These are phyloP conservation scores for Myxozyma sirexii DNA, from an alignment of 805 yeast genomes.

Conservation along the genomic window DNA sequence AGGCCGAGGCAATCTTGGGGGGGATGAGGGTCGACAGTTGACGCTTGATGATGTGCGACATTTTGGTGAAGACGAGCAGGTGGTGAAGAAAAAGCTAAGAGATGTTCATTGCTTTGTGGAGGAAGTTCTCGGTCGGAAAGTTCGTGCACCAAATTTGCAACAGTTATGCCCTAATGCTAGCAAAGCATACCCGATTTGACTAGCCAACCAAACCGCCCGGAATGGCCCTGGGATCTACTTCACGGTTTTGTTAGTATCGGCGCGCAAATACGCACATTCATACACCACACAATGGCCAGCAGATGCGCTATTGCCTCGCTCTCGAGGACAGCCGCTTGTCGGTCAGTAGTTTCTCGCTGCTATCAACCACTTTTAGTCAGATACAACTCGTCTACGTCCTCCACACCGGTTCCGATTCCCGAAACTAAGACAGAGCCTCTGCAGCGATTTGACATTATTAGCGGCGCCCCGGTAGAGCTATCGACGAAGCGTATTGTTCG, in stretches of 20 bases:
- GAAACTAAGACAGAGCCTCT: conserved; percentile 37
- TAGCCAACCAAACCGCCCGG: conserved; percentile 26
- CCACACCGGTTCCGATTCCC: conserved; percentile 6
- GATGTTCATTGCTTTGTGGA: background rate
- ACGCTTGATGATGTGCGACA: conserved; percentile 90
- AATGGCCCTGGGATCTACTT: background rate
- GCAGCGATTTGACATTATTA: conserved; percentile 55
- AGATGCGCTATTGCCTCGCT: conserved; percentile 7
- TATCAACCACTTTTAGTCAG: conserved; percentile 7
- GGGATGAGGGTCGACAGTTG: conserved; percentile 94
- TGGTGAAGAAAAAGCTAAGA: background rate
- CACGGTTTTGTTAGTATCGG: background rate
- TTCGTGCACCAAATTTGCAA: background rate
- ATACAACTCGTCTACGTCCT: conserved; percentile 20
- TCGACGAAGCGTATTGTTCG: conserved; percentile 66
- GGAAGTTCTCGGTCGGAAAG: background rate
- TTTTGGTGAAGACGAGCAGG: conserved; percentile 38
- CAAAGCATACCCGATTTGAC: no score
- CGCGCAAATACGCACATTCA: background rate
- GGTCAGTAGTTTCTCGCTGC: background rate
- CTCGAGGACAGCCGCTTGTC: conserved; percentile 11
- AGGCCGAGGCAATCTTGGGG: conserved; percentile 96
- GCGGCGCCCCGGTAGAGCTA: conserved; percentile 78
- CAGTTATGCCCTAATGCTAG: no score
- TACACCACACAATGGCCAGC: conserved; percentile 16